phyloP scores from a whole-genome alignment of 106 monocot species.

The Allium cepa region DNA sequence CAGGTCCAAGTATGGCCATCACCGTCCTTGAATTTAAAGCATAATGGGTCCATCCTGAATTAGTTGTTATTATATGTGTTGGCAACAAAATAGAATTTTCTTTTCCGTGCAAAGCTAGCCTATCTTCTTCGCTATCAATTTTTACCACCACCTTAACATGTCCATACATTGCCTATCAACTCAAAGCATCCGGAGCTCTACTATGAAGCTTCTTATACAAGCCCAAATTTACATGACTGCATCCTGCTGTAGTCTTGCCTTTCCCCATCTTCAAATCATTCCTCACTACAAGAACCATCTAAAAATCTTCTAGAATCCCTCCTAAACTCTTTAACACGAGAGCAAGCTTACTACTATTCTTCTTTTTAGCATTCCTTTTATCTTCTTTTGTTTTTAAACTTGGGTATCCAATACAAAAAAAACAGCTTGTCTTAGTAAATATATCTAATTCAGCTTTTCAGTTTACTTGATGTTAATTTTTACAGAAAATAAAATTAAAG shows the following conservation, averaged over 20 bases:
- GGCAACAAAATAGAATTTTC: slow-evolving; percentile 80
- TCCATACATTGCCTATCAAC: slow-evolving; percentile 94
- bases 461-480: too few relatives aligned
- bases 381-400: background rate
- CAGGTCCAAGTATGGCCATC: slow-evolving; percentile 85
- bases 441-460: too few relatives aligned
- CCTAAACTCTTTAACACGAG: slow-evolving; percentile 76
- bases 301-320: slow-evolving; percentile 80
- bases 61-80: slow-evolving; percentile 65
- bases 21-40: slow-evolving; percentile 99
- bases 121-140: slow-evolving; percentile 90
- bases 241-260: slow-evolving; percentile 95
- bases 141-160: slow-evolving; percentile 98
- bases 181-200: slow-evolving; percentile 80
- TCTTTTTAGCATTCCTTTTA: slow-evolving; percentile 8
- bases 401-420: background rate
- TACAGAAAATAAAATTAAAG: too few relatives aligned
- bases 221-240: slow-evolving; percentile 96
- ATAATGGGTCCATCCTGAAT: slow-evolving; percentile 98
- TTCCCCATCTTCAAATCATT: slow-evolving; percentile 99
- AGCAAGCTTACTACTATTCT: slow-evolving; percentile 13
- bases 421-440: too few relatives aligned
- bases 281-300: slow-evolving; percentile 95
- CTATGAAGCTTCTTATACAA: slow-evolving; percentile 79
- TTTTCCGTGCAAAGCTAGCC: slow-evolving; percentile 83